Percentiles rank a stretch among this genome's conserved stretches.
phyloP scores from a whole-genome alignment of 371 early-diverging fungal species.

The Apophysomyces trapeziformis region DNA sequence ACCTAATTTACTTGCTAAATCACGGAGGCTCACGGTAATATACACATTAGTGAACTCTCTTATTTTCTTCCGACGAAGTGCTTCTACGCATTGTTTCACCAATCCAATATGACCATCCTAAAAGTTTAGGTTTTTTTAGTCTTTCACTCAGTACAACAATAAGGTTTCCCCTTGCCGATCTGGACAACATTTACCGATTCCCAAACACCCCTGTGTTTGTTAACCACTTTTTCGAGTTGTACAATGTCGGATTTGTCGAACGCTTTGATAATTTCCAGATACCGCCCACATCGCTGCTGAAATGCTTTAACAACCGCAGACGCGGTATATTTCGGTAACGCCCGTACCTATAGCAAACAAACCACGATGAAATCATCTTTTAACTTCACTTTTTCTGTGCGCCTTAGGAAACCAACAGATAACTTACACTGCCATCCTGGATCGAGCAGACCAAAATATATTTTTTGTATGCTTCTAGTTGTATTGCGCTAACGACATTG shows the following conservation, averaged over 20 bases:
- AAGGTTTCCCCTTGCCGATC: background rate
- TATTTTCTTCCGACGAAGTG: slow-evolving; percentile 63
- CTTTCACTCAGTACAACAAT: background rate
- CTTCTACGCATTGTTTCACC: slow-evolving; percentile 67
- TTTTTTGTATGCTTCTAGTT: slow-evolving; percentile 79
- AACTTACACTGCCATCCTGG: slow-evolving; percentile 53
- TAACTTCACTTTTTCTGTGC: background rate
- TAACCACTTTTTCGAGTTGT: slow-evolving; percentile 38
- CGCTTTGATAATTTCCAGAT: slow-evolving; percentile 63
- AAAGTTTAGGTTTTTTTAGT: background rate
- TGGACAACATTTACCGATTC: slow-evolving; percentile 24
- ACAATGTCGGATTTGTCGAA: slow-evolving; percentile 51
- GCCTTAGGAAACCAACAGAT: background rate
- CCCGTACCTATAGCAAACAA: slow-evolving; percentile 24
- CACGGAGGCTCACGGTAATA: slow-evolving; percentile 70
- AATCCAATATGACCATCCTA: slow-evolving; percentile 73
- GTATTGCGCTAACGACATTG: slow-evolving; percentile 70
- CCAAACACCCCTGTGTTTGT: slow-evolving; percentile 31
- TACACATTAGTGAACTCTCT: slow-evolving; percentile 78
- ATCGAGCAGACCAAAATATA: slow-evolving; percentile 68
- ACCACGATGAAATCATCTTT: background rate
- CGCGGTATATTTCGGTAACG: slow-evolving; percentile 71
- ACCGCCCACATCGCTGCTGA: slow-evolving; percentile 48
- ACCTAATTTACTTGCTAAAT: slow-evolving; percentile 66
- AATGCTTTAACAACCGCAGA: slow-evolving; percentile 52